Evolutionary conservation across 768 basidiomycete species (phyloP), one percentile per base, ranked within the genome.

Genomic region (Serendipita sp.): DNA sequence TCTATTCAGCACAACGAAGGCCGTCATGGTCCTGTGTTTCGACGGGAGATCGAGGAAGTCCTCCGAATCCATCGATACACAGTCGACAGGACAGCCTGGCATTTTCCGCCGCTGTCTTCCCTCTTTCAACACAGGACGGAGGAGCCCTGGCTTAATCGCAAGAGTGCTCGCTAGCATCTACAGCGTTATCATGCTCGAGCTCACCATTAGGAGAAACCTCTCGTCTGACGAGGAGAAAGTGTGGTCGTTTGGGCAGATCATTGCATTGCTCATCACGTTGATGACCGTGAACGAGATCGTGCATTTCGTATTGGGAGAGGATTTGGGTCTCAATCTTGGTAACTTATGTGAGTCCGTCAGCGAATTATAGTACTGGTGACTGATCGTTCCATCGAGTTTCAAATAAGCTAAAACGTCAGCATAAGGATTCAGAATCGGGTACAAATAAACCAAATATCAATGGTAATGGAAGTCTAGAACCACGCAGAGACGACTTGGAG

Each of bases 181-280:
- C 33, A 56, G 63, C 42, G 42, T 63, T 14, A 33, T 44, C 34
- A 63, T 63, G 63, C 56, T 63, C 30, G 63, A 63, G 26, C 60
- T 61, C 16, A 63, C 63, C 3, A 63, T 63, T 41, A 9, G 24
- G 17, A n/a, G 63, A 28, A 63, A 63, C 34, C 22, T 26, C 13
- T 60, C 58, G 1, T 60, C 28, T 17, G 31, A 31, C 17, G 63
- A 44, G 20, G 63, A 63, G 34, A 63, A 63, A 22, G 60, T 62
- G 28, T 63, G 63, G 63, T 34, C 31, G 17, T 63, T 63, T 61
- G 63, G 63, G 9, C 63, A 63, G 60, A 61, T 63, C 3, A 56
- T 61, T 43, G 63, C 63, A 24, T n/a, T 63, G 9, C 22, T 61
- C 28, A 63, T 63, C 38, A 56, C 60, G 3, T 22, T 63, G 16